Base-by-base conservation (phyloP, 1,139 yeast genomes). In the Protomyces inouyei region DNA sequence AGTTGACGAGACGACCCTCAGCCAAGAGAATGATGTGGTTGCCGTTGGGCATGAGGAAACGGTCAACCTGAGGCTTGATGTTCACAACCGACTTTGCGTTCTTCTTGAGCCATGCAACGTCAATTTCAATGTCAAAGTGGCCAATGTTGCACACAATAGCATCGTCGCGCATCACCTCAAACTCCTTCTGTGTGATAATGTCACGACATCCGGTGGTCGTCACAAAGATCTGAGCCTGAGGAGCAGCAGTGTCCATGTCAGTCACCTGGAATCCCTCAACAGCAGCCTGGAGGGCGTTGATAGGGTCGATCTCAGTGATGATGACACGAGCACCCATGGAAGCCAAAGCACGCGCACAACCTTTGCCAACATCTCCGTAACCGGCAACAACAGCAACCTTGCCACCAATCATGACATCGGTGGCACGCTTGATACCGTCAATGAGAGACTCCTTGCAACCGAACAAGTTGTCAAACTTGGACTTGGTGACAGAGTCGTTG, bases 161-260 rank as follows among this genome's bases (percentile, higher is more conserved):
- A 78, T 93, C 98, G 81, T 93, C 96, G 81, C 97, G 98, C 98
- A 93, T 93, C 73, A 79, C 81, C 74, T 82, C 82, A 79, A 93
- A 93, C 83, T 93, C 96, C 73, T 81, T 82, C 76, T 90, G 91
- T 72, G 88, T 86, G 82, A 93, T 91, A 78, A 93, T 93, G 79
- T 93, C 98, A 83, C 98, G 91, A 84, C 98, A 92, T 78, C 99
- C 99, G 72, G 99, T 93, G 79, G 99, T 95, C 78, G 99, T 93
- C 76, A 93, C 99, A 73, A 93, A 93, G 80, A 93, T 89, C 84
- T 95, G 98, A 80, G 98, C 98, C 72, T 85, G 79, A 69, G 87
- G 79, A 71, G 95, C 92, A 80, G 91, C 98, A 76, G 90, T 96
- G 70, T 89, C 96, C 90, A 93, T 85, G 76, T 98, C 90, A 72